A percentile compares a stretch with the other conserved stretches of the same genome.
Evolutionary conservation across 495 filamentous ascomycete species (phyloP).

Genomic region (Penicillium antarcticum): DNA sequence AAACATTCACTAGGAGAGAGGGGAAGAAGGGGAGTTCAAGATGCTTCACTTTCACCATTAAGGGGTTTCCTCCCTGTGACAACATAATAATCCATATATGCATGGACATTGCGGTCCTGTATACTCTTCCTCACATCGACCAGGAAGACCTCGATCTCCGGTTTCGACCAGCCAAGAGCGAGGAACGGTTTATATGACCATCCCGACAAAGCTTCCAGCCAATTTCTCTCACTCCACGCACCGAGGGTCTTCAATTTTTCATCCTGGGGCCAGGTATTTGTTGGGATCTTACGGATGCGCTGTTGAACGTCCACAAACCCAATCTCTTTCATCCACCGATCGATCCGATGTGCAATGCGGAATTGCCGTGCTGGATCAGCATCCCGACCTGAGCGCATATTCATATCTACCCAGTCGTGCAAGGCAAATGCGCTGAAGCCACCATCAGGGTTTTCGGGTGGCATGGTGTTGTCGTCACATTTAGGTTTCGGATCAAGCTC

Average conservation of each 20-base stretch:
- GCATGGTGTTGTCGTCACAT: slow-evolving; percentile 63
- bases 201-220: slow-evolving; percentile 40
- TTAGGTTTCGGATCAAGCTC: slow-evolving; percentile 54
- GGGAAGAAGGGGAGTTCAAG: slow-evolving; percentile 4
- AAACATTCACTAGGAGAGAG: slow-evolving; percentile 6
- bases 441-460: slow-evolving; percentile 38
- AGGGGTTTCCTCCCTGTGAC: slow-evolving; percentile 55
- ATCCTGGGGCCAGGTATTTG: slow-evolving; percentile 60
- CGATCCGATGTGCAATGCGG: slow-evolving; percentile 48
- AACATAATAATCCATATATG: slow-evolving; percentile 51
- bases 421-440: slow-evolving; percentile 38
- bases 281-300: slow-evolving; percentile 51
- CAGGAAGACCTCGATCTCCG: slow-evolving; percentile 55
- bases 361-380: slow-evolving; percentile 50
- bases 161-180: slow-evolving; percentile 44
- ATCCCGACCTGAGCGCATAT: slow-evolving; percentile 43
- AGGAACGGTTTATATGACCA: slow-evolving; percentile 47
- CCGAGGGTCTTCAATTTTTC: slow-evolving; percentile 48
- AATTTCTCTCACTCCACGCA: slow-evolving; percentile 38
- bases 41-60: slow-evolving; percentile 12
- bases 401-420: slow-evolving; percentile 50
- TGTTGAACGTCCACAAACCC: slow-evolving; percentile 65
- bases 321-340: slow-evolving; percentile 53
- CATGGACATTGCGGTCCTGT: slow-evolving; percentile 51
- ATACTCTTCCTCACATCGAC: slow-evolving; percentile 56